Evolutionary conservation across 2,329 filamentous ascomycete genomes (phyloP), one percentile per base, ranked within the genome.

Genomic region (Aspergillus persii): DNA sequence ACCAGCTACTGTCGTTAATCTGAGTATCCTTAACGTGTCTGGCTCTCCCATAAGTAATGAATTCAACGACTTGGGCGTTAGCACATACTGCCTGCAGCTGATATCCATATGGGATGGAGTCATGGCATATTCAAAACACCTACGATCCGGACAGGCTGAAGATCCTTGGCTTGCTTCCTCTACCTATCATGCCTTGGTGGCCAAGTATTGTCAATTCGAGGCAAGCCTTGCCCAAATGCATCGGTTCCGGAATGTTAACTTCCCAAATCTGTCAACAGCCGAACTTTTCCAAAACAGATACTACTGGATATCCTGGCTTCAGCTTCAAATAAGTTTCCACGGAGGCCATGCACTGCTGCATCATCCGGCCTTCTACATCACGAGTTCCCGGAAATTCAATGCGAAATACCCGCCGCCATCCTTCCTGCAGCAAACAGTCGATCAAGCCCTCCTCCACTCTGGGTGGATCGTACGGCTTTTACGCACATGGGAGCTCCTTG

Each of bases 381-480:
- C 51, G 1, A 51, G 39, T 9, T 39, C 55, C 3, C 56, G 44
- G 2, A 51, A 31, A 1, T 41, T 18, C 3, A 27, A 29, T 7
- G 11, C 46, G n/a, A 46, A 30, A 3, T 39, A 41, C 15, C 56
- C 47, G 12, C 44, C 59, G 8, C 52, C 46, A 3, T 26, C 50
- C 11, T 61, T 61, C 27, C 48, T 61, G 3, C 56, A 61, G 23
- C 56, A 61, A 23, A 31, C 52, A 1, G 49, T 61, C n/a, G 59
- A 61, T 15, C 56, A 58, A 5, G 56, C 59, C 4, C 23, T 61
- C 6, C 49, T 61, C 6, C 48, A 58, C 31, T 55, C 59, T 7
- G 59, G 52, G 2, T 61, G 59, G 59, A 50, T 55, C 11, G 53
- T 56, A 3, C 56, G 56, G 0, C 47, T 61, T 4, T 18, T 58